phyloP scores from a whole-genome alignment of 2,329 filamentous ascomycete species.

The Hawksworthiomyces lignivorus region DNA sequence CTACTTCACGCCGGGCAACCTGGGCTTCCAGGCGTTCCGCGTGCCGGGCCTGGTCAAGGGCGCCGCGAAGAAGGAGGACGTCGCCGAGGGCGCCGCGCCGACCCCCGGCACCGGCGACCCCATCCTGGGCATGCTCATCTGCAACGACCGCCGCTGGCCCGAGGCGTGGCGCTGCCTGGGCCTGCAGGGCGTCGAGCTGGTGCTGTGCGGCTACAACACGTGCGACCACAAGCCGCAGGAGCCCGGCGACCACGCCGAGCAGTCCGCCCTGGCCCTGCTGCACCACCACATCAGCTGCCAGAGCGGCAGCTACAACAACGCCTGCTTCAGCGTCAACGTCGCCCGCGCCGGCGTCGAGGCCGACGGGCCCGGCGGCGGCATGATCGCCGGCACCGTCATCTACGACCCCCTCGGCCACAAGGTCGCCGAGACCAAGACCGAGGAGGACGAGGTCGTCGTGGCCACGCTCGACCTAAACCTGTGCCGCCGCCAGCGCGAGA shows the following conservation, averaged over 20 bases:
- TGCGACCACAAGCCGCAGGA: slow-evolving; percentile 38
- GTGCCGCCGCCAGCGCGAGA: slow-evolving; percentile 39
- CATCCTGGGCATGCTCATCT: slow-evolving; percentile 46
- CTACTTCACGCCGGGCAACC: slow-evolving; percentile 44
- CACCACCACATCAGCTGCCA: slow-evolving; percentile 44
- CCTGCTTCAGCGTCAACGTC: slow-evolving; percentile 39
- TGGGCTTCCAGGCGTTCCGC: slow-evolving; percentile 47
- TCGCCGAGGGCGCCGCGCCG: neutral
- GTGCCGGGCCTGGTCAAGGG: slow-evolving; percentile 35
- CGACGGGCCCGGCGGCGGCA: slow-evolving; percentile 25
- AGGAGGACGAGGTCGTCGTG: slow-evolving; percentile 41
- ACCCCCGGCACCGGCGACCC: slow-evolving; percentile 34
- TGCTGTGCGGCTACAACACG: slow-evolving; percentile 39
- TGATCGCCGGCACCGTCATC: slow-evolving; percentile 42
- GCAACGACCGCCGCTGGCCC: slow-evolving; percentile 45
- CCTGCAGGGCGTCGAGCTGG: slow-evolving; percentile 40
- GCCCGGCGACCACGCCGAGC: slow-evolving; percentile 26
- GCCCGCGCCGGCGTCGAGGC: slow-evolving; percentile 43
- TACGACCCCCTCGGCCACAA: slow-evolving; percentile 40
- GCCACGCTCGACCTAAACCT: slow-evolving; percentile 41
- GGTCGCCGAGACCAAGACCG: slow-evolving; percentile 40
- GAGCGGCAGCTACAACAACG: slow-evolving; percentile 42
- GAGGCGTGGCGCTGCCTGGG: slow-evolving; percentile 44
- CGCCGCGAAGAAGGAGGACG: slow-evolving; percentile 26
- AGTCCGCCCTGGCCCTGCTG: slow-evolving; percentile 38